Evolutionary conservation across 148 eudicot species (phyloP), one percentile per base, ranked within the genome.

Genomic region (Spergularia bocconei): DNA sequence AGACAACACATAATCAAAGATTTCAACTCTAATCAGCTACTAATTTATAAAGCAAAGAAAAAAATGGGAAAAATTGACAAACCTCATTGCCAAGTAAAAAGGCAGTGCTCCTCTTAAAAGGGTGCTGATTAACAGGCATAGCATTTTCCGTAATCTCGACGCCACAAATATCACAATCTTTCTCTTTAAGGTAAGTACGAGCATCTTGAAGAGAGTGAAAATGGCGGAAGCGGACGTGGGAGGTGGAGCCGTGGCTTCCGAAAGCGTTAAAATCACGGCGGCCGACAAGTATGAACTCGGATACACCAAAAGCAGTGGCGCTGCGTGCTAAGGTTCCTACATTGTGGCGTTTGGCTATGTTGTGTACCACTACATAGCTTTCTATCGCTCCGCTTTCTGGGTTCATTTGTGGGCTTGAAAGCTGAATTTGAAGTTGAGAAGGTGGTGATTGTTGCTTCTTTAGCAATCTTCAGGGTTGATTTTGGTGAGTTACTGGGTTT

Each of bases 41-140:
- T 20, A 73, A 60, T 2, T 65, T 39, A 48, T 36, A 74, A 1
- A 9, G n/a, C 39, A 5, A 5, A 52, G 16, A 41, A 63, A 39
- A 12, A n/a, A 13, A 0, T 48, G 5, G 15, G 38, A 17, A 15
- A 2, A 67, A 67, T 8, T 47, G 11, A 75, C 61, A 23, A 47
- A 82, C 99, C 97, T 95, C 97, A 67, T 95, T 95, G 57, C 99
- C 99, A 17, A 95, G 93, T 75, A 95, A 88, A 85, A 92, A 95
- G 7, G 98, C 98, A 63, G 98, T 94, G 75, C 86, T 90, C 79
- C 75, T 92, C 70, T 25, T 85, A 76, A 94, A 94, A 48, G 97
- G 98, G 74, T 89, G 96, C 25, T 82, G 82, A 83, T 90, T 89
- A 52, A 94, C 93, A 16, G 97, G 86, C 68, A 71, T 73, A 0